Evolutionary conservation across 345 rosid species (phyloP).

Genomic region (Gossypium turneri): DNA sequence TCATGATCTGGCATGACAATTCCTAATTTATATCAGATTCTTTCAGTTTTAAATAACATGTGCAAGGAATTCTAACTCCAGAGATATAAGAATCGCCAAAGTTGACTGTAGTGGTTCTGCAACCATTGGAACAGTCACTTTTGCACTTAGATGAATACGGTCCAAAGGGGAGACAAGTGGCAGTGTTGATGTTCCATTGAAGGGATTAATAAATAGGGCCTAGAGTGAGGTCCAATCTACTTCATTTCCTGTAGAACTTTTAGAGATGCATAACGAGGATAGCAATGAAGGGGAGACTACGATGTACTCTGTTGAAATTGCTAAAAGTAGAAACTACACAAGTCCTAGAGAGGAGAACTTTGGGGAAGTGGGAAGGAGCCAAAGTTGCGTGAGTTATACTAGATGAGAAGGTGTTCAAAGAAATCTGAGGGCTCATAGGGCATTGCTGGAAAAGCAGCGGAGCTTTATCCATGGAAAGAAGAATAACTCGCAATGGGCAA

Average conservation of each 20-base stretch:
- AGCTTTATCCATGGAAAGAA: constrained; percentile 38
- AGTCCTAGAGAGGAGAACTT: constrained; percentile 64
- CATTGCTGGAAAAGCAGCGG: constrained; percentile 33
- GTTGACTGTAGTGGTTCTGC: constrained; percentile 44
- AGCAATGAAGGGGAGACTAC: constrained; percentile 77
- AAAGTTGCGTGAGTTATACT: constrained; percentile 67
- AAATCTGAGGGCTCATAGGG: constrained; percentile 40
- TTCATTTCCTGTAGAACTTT: constrained; percentile 41
- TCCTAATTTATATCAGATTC: too few relatives aligned
- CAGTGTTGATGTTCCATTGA: constrained; percentile 33
- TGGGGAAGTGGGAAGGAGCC: constrained; percentile 76
- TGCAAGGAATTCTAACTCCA: constrained; percentile 78
- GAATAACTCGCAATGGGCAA: constrained; percentile 62
- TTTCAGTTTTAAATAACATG: constrained; percentile 17
- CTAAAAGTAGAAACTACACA: constrained; percentile 82
- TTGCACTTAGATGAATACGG: constrained; percentile 28
- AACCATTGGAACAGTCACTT: constrained; percentile 15
- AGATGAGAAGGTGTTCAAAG: constrained; percentile 66
- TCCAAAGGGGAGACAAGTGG: constrained; percentile 23
- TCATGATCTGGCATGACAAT: too few relatives aligned
- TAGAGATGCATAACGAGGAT: constrained; percentile 40
- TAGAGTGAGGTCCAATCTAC: constrained; percentile 59
- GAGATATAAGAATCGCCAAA: constrained; percentile 68
- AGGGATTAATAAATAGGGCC: constrained; percentile 48
- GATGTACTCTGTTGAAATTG: constrained; percentile 90